Evolutionary conservation across 2,329 filamentous ascomycete species (phyloP), one percentile per base, ranked within the genome.

Genomic region (Aspergillus terreus): DNA sequence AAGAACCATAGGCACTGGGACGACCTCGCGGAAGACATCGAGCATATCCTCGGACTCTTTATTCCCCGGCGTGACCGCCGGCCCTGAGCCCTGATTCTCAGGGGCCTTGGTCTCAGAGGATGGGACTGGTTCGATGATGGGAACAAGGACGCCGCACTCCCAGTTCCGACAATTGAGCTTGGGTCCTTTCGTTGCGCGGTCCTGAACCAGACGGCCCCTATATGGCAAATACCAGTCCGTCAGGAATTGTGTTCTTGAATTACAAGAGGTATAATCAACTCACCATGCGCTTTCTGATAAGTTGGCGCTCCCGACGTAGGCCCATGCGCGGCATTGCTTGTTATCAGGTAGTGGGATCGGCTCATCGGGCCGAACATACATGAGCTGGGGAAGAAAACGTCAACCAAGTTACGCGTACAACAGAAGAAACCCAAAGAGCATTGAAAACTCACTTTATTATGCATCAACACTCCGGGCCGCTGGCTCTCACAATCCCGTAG

Each of bases 221-320:
- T 38, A n/a, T 15, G 14, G 6, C 35, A 38, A n/a, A 2, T 27
- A 48, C 9, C 23, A 23, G 4, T 23, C 23, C 23, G 45, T 21
- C 12, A 44, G 14, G 35, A 15, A n/a, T n/a, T 36, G 14, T 15
- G 2, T 38, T 14, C 12, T 38, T n/a, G 11, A n/a, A 4, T 2
- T 38, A 9, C 5, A 9, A 12, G 35, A 15, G n/a, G 19, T 4
- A 27, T 2, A 23, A 4, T 14, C 32, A 1, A 76, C 83, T 77
- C 73, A 90, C 88, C 94, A 99, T 27, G 94, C 94, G 67, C 88
- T 92, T 70, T 96, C 91, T 0, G 91, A 95, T 25, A 96, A 73
- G 71, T 99, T 99, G 6, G 90, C 90, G 61, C 90, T 95, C 14
- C 94, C 94, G 35, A 96, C 74, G 65, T 97, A 97, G 2, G 82